phyloP scores from a whole-genome alignment of 2,329 filamentous ascomycete genomes.

The Fusarium globosum region DNA sequence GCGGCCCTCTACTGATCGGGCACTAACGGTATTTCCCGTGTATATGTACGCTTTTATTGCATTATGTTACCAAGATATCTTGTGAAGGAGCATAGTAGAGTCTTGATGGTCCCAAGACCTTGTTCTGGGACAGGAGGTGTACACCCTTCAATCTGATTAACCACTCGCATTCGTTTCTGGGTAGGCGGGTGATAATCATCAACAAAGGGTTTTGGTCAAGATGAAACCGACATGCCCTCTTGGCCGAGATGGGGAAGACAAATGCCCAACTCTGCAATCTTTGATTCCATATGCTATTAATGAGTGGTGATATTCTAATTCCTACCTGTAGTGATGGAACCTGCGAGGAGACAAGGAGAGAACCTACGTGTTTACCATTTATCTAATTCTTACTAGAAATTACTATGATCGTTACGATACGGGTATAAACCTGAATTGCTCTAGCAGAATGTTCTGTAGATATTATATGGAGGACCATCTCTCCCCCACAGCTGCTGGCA shows the following conservation, averaged over 20 bases:
- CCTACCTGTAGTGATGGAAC: neutral
- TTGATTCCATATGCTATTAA: neutral
- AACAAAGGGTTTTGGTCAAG: neutral
- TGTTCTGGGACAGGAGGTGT: conserved; percentile 16
- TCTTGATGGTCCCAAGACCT: conserved; percentile 17
- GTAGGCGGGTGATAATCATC: conserved; percentile 18
- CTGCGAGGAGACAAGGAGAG: neutral
- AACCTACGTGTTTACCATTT: neutral
- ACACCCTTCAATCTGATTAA: conserved; percentile 7
- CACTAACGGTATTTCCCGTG: conserved; percentile 23
- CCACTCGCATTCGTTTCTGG: conserved; percentile 25
- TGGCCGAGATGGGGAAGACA: neutral
- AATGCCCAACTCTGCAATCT: neutral
- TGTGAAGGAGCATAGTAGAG: conserved; percentile 6
- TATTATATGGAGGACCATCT: neutral
- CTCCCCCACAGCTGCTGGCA: neutral
- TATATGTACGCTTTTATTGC: neutral
- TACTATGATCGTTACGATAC: neutral
- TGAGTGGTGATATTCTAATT: neutral
- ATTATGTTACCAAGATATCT: neutral
- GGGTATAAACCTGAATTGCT: neutral
- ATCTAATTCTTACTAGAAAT: neutral
- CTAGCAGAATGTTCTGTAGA: neutral
- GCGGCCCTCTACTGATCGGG: neutral
- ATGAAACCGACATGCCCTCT: neutral